Base-by-base conservation (phyloP, 2,329 filamentous ascomycete species). In the Xylaria sp. region DNA sequence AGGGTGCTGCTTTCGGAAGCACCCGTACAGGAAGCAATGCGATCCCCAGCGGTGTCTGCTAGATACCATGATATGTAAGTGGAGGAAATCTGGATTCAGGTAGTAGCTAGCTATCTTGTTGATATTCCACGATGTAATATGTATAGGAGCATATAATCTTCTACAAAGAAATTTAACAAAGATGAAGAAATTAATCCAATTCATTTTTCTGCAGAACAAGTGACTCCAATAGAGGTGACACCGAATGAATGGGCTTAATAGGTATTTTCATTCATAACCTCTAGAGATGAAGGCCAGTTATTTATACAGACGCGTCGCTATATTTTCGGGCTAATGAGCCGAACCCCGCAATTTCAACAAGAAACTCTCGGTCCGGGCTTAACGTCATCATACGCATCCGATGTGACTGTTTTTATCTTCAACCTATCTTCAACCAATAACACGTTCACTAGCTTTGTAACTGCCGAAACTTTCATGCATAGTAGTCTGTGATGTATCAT, bases 31-130 rank as follows among this genome's bases (percentile, higher is more conserved):
- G 76, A 65, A 78, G 76, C 78, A 77, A 74, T 57, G 62, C 11
- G 6, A 70, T 79, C 46, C 77, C 77, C n/a, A 31, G 44, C 10
- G 77, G 77, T 40, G 75, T 78, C 56, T 79, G 77, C 71, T 78
- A 76, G 65, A 67, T 26, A 17, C 11, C 20, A 26, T 20, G 13
- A 40, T 20, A 44, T 60, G 61, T 53, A 33, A 26, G 23, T 28
- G 42, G 40, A 60, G 49, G 58, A 63, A 44, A 48, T 56, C 20
- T 33, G 17, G 36, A 40, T 17, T 63, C 3, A 26, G 44, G 20
- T 23, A 31, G 31, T 33, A 54, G n/a, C n/a, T 56, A 20, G 26
- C 20, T 17, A 31, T 46, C 17, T 42, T 46, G 26, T 11, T 51
- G 44, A 36, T 58, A 57, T 40, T 58, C 51, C 46, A 58, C 53